Percentiles rank a stretch among this genome's conserved stretches.
phyloP scores from a whole-genome alignment of 2,329 filamentous ascomycete species.

The Cladosporium colombiae region DNA sequence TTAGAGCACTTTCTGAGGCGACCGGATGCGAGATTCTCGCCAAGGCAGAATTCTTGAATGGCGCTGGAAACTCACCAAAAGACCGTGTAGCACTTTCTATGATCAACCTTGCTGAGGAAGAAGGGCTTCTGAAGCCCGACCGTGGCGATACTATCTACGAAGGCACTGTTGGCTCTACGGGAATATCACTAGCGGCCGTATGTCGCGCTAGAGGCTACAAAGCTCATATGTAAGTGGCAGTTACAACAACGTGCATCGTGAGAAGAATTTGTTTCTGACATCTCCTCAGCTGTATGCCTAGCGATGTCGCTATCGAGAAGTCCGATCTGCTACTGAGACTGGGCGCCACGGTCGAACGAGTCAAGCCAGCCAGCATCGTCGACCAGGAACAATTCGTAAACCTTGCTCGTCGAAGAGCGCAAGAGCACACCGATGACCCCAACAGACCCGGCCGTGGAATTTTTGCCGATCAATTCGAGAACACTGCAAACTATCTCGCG shows the following conservation, averaged over 20 bases:
- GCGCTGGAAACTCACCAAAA: constrained; percentile 89
- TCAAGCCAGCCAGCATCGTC: constrained; percentile 89
- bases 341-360: constrained; percentile 88
- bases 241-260: constrained; percentile 4
- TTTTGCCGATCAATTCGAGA: constrained; percentile 97
- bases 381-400: constrained; percentile 94
- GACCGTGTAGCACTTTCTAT: constrained; percentile 91
- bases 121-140: constrained; percentile 72
- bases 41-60: constrained; percentile 95
- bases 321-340: constrained; percentile 84
- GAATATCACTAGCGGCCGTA: constrained; percentile 88
- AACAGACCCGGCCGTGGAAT: constrained; percentile 72
- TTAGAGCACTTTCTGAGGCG: constrained; percentile 79
- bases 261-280: constrained; percentile 12
- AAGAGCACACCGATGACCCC: constrained; percentile 65
- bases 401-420: constrained; percentile 74
- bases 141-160: constrained; percentile 95
- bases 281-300: constrained; percentile 74
- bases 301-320: constrained; percentile 87
- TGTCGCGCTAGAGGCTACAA: constrained; percentile 86
- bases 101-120: constrained; percentile 76
- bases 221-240: constrained; percentile 70
- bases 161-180: constrained; percentile 93
- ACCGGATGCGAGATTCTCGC: constrained; percentile 88
- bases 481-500: constrained; percentile 80